phyloP scores from a whole-genome alignment of 169 alveolate species.

The Cyclospora cayetanensis region DNA sequence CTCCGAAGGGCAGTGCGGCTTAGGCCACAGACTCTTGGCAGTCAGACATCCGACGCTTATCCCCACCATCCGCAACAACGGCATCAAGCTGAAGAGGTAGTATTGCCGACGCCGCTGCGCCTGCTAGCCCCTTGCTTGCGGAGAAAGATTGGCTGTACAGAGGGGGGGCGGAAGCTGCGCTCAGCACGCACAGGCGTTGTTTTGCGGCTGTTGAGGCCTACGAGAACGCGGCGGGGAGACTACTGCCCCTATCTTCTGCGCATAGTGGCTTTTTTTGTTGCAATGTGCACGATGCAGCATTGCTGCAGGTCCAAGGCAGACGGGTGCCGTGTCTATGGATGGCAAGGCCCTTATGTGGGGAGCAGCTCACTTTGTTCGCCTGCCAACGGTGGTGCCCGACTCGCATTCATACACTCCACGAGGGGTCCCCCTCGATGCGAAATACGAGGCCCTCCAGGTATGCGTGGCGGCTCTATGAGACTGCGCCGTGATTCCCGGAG shows the following conservation, averaged over 20 bases:
- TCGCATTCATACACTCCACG: conserved; percentile 72
- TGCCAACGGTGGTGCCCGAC: conserved; percentile 60
- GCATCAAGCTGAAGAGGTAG: conserved; percentile 44
- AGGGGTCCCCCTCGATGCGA: conserved; percentile 46
- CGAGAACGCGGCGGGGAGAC: no score
- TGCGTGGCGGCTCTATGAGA: no score
- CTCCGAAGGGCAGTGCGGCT: conserved; percentile 72
- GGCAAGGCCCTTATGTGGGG: conserved; percentile 73
- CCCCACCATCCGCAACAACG: conserved; percentile 42
- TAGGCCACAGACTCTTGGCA: conserved; percentile 67
- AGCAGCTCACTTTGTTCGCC: conserved; percentile 64
- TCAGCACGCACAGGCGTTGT: not conserved
- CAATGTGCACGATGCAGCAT: conserved; percentile 61
- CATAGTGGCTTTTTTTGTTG: no score
- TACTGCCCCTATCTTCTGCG: no score
- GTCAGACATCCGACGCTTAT: conserved; percentile 39
- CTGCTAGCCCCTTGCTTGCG: not conserved
- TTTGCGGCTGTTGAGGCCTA: not conserved
- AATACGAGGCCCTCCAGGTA: conserved; percentile 43
- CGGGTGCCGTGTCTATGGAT: conserved; percentile 67
- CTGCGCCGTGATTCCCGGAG: no score
- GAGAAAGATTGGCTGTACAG: not conserved
- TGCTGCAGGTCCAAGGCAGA: conserved; percentile 67
- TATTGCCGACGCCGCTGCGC: not conserved
- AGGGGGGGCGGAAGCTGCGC: not conserved